Percentiles rank a stretch among this genome's conserved stretches.
Evolutionary conservation across 495 filamentous ascomycete genomes (phyloP).

Genomic region (Saxophila tyrrhenica): DNA sequence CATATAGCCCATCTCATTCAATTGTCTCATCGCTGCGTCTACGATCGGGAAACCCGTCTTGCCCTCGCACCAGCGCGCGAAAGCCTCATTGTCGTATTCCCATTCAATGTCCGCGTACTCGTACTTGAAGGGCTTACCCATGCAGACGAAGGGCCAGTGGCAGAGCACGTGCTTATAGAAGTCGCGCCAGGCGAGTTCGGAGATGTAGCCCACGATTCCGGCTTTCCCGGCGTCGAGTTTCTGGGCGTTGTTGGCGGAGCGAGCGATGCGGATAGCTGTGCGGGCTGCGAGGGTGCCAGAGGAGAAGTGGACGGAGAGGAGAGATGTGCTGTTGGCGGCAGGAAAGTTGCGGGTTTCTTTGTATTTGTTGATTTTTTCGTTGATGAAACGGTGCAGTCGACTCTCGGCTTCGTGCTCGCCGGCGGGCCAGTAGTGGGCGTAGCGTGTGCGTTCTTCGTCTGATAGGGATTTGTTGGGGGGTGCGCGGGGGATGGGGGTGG

Average conservation of each 20-base stretch:
- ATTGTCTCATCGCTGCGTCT: slow-evolving; percentile 85
- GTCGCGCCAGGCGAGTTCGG: slow-evolving; percentile 82
- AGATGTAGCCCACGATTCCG: slow-evolving; percentile 69
- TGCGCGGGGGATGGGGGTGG: slow-evolving; percentile 46
- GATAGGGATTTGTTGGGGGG: slow-evolving; percentile 55
- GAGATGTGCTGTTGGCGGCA: slow-evolving; percentile 49
- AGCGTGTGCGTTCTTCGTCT: slow-evolving; percentile 45
- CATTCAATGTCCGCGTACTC: slow-evolving; percentile 73
- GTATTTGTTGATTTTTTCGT: slow-evolving; percentile 52
- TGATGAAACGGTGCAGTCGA: slow-evolving; percentile 59
- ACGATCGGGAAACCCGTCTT: slow-evolving; percentile 78
- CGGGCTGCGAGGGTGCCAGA: slow-evolving; percentile 66
- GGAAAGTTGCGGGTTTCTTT: slow-evolving; percentile 51
- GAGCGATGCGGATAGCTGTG: slow-evolving; percentile 57
- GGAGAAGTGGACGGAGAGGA: slow-evolving; percentile 70
- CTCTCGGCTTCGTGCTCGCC: slow-evolving; percentile 65
- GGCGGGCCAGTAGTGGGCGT: slow-evolving; percentile 56
- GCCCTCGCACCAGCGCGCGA: slow-evolving; percentile 66
- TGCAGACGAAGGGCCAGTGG: slow-evolving; percentile 83
- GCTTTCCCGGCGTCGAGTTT: slow-evolving; percentile 56
- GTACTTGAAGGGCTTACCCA: slow-evolving; percentile 90
- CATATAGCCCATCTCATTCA: slow-evolving; percentile 64
- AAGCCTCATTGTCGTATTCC: slow-evolving; percentile 59
- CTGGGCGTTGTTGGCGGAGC: slow-evolving; percentile 54
- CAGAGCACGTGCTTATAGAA: slow-evolving; percentile 85